Conservation (phyloP, 805 yeast genomes). For the Suhomyces emberorum region DNA sequence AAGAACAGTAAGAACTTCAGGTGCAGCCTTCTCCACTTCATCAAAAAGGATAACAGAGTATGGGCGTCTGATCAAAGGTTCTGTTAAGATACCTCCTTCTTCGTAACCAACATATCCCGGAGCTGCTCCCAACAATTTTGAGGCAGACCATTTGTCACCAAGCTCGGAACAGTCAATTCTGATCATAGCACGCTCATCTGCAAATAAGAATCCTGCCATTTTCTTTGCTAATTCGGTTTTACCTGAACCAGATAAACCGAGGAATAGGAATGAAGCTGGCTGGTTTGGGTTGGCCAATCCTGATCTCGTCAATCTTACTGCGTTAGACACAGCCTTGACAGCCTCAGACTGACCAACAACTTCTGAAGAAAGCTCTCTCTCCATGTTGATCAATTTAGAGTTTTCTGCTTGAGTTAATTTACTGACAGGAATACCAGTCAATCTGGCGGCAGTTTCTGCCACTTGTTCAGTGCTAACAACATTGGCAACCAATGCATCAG, state of each 20-base stretch:
- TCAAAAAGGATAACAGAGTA: conserved; percentile 95
- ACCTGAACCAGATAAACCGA: conserved; percentile 97
- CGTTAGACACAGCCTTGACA: conserved; percentile 92
- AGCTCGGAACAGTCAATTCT: conserved; percentile 97
- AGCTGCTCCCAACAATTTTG: conserved; percentile 93
- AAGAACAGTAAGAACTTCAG: conserved; percentile 90
- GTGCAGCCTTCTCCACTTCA: conserved; percentile 98
- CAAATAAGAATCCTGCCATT: conserved; percentile 91
- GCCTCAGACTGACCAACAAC: conserved; percentile 98
- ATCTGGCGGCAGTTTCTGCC: conserved; percentile 94
- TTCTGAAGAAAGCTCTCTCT: conserved; percentile 69
- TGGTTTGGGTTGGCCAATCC: conserved; percentile 96
- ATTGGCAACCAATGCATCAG: conserved; percentile 72
- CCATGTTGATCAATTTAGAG: conserved; percentile 91
- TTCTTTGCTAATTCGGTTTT: conserved; percentile 97
- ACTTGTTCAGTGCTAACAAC: conserved; percentile 87
- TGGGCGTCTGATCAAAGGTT: conserved; percentile 86
- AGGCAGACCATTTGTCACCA: conserved; percentile 92
- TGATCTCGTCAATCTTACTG: conserved; percentile 87
- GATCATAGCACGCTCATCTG: conserved; percentile 95
- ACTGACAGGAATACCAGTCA: conserved; percentile 95
- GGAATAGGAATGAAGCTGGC: conserved; percentile 91
- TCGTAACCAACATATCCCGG: conserved; percentile 95
- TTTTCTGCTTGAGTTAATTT: conserved; percentile 95
- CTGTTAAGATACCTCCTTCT: conserved; percentile 95